These are phyloP conservation scores for Vaccinium corymbosum DNA, from an alignment of 148 eudicot genomes.

Conservation along the genomic window DNA sequence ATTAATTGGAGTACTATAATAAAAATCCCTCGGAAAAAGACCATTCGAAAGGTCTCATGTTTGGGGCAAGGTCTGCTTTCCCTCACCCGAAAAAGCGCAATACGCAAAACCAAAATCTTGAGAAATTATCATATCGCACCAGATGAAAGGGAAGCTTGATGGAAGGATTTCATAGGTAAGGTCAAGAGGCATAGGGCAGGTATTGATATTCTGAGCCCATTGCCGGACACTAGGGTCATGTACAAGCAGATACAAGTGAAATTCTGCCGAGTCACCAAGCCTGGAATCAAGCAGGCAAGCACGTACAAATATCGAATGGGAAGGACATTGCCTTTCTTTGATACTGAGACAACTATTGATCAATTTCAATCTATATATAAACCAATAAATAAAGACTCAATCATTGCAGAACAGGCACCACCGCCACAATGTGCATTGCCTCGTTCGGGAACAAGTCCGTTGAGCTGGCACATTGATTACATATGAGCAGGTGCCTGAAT, in stretches of 20 bases:
- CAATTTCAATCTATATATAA: neutral
- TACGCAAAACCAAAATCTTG: neutral
- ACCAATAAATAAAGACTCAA: neutral
- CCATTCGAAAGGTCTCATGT: neutral
- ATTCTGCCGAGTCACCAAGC: neutral
- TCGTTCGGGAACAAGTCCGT: neutral
- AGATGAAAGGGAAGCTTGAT: neutral
- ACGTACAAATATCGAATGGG: neutral
- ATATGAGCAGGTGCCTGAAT: too few species aligned
- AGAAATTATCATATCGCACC: neutral
- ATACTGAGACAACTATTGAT: neutral
- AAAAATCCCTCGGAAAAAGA: neutral
- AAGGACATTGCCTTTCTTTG: neutral
- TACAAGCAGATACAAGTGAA: neutral
- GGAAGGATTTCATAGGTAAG: constrained; percentile 7
- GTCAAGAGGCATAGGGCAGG: neutral
- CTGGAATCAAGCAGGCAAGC: neutral
- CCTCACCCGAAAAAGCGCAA: neutral
- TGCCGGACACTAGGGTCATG: neutral
- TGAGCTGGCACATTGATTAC: neutral
- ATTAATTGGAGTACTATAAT: neutral
- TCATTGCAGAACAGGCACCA: neutral
- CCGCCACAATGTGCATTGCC: neutral
- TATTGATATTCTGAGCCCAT: neutral
- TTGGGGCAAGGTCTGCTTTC: neutral